Percentiles rank a stretch among this genome's conserved stretches.
These are phyloP conservation scores for Whalleya microplaca DNA, from an alignment of 2,329 filamentous ascomycete species.

Conservation along the genomic window DNA sequence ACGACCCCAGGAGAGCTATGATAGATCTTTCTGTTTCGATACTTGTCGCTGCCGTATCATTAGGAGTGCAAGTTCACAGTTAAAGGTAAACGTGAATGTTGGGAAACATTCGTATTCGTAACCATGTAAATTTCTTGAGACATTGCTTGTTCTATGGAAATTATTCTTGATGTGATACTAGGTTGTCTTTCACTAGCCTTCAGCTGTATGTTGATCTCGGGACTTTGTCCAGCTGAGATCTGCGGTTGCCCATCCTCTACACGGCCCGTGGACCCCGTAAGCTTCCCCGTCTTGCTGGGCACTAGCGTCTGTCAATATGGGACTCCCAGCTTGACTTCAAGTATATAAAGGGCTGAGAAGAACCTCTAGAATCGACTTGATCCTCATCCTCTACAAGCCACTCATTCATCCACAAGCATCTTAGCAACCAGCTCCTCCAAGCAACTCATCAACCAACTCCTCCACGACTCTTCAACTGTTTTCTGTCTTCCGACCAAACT, in stretches of 20 bases:
- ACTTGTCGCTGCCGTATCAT: too few relatives aligned
- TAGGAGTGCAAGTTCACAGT: neutral
- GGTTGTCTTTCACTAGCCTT: too few relatives aligned
- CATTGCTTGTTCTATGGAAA: too few relatives aligned
- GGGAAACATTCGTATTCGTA: too few relatives aligned
- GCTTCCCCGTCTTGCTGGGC: neutral
- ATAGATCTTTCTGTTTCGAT: neutral
- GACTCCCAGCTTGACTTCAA: neutral
- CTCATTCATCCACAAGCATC: slow-evolving; percentile 3
- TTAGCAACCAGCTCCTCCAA: slow-evolving; percentile 1
- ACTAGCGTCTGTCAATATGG: neutral
- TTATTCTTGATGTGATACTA: too few relatives aligned
- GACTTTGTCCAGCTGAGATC: too few relatives aligned
- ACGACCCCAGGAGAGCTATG: neutral
- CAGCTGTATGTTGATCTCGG: too few relatives aligned
- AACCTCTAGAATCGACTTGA: neutral
- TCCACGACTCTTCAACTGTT: too few relatives aligned
- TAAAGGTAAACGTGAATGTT: neutral
- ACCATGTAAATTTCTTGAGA: too few relatives aligned
- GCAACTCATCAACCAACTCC: slow-evolving; percentile 8
- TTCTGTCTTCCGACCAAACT: neutral
- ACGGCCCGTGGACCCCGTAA: neutral
- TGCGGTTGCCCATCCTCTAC: too few relatives aligned
- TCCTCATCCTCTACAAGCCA: neutral
- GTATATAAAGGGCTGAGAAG: neutral